Base-by-base conservation (phyloP, 306 rosid genomes). In the Alnus rubra region DNA sequence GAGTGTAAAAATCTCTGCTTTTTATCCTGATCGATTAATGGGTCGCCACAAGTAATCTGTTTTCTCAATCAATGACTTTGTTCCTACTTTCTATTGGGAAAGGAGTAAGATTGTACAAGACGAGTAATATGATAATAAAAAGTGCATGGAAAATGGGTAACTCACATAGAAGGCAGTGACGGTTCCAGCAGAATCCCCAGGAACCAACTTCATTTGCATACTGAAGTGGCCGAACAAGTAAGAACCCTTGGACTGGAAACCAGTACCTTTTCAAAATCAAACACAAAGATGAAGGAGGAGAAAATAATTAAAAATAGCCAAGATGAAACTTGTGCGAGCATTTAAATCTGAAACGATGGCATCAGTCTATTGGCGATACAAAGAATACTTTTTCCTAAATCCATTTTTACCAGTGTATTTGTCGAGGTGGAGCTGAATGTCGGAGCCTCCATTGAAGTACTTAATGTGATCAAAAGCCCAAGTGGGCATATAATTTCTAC, bases 381-480 rank as follows among this genome's bases (percentile, higher is more conserved):
- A 7, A 28, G 13, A 33, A 13, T 31, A 12, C 44, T 53, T 14
- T 16, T 35, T 23, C 28, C 30, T 53, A 3, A 0, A 30, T 15
- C 10, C 13, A 47, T 7, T 31, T 8, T 1, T 13, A 92, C 98
- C 98, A 9, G 97, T 93, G 87, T 93, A 91, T 9, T 89, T 88
- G 81, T 93, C 98, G 10, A 93, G 93, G 53, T 48, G 84, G 63
- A 93, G 94, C 69, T 89, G 87, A 81, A 93, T 89, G 74, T 89
- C 89, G 51, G 89, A 73, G 70, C 93, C 98, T 0, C 89, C 97
- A 69, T 84, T 88, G 77, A 83, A 79, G 87, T 89, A 91, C 83
- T 91, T 93, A 76, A 93, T 93, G 79, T 91, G 98, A 70, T 93
- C 97, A 65, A 83, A 93, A 44, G 98, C 94, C 98, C 98, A 93